Evolutionary conservation across 768 basidiomycete genomes (phyloP).

Genomic region (Auricularia heimuer): DNA sequence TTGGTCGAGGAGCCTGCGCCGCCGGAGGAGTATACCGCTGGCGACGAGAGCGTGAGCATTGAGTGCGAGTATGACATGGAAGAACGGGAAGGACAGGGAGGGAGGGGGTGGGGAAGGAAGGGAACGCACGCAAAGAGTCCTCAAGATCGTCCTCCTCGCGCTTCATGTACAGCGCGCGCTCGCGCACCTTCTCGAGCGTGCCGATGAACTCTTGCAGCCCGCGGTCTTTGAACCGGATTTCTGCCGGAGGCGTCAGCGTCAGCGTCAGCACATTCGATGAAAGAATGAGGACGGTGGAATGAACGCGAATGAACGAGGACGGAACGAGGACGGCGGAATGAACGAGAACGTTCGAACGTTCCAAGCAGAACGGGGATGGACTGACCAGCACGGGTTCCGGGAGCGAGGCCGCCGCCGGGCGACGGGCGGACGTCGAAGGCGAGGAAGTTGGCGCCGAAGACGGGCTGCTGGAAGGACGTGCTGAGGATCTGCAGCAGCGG

Average conservation of each 20-base stretch:
- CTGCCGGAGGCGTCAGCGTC: conserved; percentile 23
- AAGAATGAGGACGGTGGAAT: not conserved
- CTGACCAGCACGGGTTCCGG: conserved; percentile 35
- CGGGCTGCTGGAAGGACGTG: conserved; percentile 68
- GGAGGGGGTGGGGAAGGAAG: not conserved
- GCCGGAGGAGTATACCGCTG: not conserved
- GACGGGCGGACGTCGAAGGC: conserved; percentile 58
- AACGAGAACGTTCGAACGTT: too few species aligned
- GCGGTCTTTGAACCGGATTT: conserved; percentile 57
- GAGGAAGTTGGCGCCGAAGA: conserved; percentile 60
- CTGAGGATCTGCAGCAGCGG: conserved; percentile 56
- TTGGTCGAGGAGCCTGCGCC: not conserved
- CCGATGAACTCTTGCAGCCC: conserved; percentile 68
- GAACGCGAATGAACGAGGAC: too few species aligned
- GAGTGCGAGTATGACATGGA: too few species aligned
- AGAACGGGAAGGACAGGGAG: not conserved
- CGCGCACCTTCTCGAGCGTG: conserved; percentile 66
- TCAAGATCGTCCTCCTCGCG: conserved; percentile 47
- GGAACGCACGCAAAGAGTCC: conserved; percentile 52
- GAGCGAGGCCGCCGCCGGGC: conserved; percentile 51
- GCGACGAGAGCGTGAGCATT: not conserved
- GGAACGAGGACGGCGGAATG: too few species aligned
- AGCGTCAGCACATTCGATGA: not conserved
- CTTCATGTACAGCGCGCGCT: conserved; percentile 66
- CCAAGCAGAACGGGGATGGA: not conserved